Percentiles rank a stretch among this genome's conserved stretches.
phyloP scores from a whole-genome alignment of 441 rosid species.

The Caryocar brasiliense region DNA sequence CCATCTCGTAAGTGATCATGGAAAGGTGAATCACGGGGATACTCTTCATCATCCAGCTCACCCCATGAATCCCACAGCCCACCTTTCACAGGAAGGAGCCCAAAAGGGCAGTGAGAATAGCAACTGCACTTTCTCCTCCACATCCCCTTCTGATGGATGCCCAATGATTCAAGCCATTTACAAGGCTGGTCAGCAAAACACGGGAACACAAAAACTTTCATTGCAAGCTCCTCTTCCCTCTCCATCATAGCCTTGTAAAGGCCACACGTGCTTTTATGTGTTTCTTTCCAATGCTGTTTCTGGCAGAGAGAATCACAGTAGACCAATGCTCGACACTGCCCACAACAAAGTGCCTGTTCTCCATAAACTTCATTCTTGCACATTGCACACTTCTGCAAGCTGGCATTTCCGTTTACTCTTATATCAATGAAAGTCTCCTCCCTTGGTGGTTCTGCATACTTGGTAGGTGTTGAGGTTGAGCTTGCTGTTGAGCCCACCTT shows the following conservation, averaged over 20 bases:
- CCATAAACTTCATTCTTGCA: slow-evolving; percentile 32
- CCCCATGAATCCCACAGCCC: slow-evolving; percentile 38
- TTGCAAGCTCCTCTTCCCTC: slow-evolving; percentile 39
- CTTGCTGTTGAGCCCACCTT: slow-evolving; percentile 29
- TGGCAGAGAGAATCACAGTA: slow-evolving; percentile 29
- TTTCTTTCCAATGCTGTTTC: slow-evolving; percentile 40
- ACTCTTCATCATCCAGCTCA: slow-evolving; percentile 27
- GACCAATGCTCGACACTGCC: slow-evolving; percentile 26
- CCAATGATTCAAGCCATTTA: slow-evolving; percentile 35
- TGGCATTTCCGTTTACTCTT: slow-evolving; percentile 17
- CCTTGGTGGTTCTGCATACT: slow-evolving; percentile 25
- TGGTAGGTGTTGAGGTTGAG: slow-evolving; percentile 41
- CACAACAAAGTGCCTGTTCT: slow-evolving; percentile 30
- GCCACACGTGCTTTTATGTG: slow-evolving; percentile 32
- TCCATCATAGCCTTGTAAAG: slow-evolving; percentile 45
- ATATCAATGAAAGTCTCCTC: slow-evolving; percentile 27
- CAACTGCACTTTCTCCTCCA: slow-evolving; percentile 42
- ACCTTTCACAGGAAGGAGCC: slow-evolving; percentile 41
- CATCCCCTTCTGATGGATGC: slow-evolving; percentile 39
- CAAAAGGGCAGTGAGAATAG: slow-evolving; percentile 37
- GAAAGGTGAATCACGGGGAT: slow-evolving; percentile 29
- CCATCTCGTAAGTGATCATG: slow-evolving; percentile 25
- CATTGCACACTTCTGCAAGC: slow-evolving; percentile 27
- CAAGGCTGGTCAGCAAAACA: slow-evolving; percentile 33
- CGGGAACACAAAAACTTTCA: slow-evolving; percentile 33